Base-by-base conservation (phyloP, 2,329 filamentous ascomycete genomes). In the Venturia asperata region DNA sequence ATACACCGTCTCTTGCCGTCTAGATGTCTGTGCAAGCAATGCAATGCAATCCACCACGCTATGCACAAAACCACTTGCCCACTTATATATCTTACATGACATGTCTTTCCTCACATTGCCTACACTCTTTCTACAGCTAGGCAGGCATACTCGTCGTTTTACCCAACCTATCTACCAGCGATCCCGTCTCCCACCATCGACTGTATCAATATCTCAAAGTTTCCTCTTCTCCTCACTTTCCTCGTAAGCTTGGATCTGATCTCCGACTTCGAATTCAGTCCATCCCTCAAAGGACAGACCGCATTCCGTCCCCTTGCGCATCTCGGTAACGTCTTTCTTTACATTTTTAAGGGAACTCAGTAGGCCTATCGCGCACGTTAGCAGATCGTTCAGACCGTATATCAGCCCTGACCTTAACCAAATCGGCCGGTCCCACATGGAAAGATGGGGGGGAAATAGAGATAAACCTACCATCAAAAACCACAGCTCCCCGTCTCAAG, bases 271-370 rank as follows among this genome's bases (percentile, higher is more conserved):
- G 73, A 97, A 89, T 27, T 86, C 89, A 61, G 88, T 82, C 86
- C 91, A 99, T 41, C 81, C 83, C 3, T 88, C 86, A 71, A 99
- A 93, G 63, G 85, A 87, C 69, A 99, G 87, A 69, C 94, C 94
- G 71, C 94, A 99, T 77, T 99, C 94, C n/a, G 83, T 85, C 66
- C 92, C 92, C 77, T 96, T 97, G 71, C 86, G 87, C 86, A 96
- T 94, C 72, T 96, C 91, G 58, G 81, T 80, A 39, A 94, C 90
- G 69, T 97, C 91, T 75, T 95, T 95, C 82, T 97, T 97, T 75
- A 89, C 86, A 72, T 95, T 90, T 79, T 94, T 97, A 66, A 99
- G 85, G 1, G 90, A 90, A 21, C 85, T 83, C 55, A 97, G 84
- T 42, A 63, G 82, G 83, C 69, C 92, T 93, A 96, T 66, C 9